These are phyloP conservation scores for Alternaria ventricosa DNA, from an alignment of 2,329 filamentous ascomycete genomes.

Conservation along the genomic window DNA sequence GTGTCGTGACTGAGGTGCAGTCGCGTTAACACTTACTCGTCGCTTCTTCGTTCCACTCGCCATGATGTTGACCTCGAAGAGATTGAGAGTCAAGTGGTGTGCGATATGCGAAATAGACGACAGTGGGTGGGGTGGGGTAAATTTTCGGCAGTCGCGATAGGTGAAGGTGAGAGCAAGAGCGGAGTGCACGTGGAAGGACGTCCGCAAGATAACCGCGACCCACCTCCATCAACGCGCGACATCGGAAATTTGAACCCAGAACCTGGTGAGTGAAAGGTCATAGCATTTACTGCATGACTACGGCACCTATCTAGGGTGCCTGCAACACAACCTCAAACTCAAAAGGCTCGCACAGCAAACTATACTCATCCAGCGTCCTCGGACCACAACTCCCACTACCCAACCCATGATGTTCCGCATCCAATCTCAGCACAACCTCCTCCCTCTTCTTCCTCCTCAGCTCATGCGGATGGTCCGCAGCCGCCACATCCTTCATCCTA, in stretches of 20 bases:
- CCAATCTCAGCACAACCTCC: conserved; percentile 64
- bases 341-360: conserved; percentile 46
- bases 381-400: conserved; percentile 69
- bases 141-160: no score
- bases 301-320: not conserved
- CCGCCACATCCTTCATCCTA: conserved; percentile 60
- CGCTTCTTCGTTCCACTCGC: conserved; percentile 8
- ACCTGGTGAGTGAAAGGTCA: no score
- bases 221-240: no score
- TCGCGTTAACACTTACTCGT: not conserved
- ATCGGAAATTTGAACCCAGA: no score
- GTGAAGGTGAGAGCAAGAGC: no score
- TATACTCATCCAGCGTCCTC: conserved; percentile 53
- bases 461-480: conserved; percentile 69
- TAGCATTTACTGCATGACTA: no score
- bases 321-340: conserved; percentile 45
- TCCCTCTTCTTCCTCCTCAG: conserved; percentile 61
- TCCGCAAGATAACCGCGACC: no score
- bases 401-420: conserved; percentile 68
- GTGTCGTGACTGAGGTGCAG: no score
- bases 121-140: no score
- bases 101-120: no score
- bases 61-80: conserved; percentile 2
- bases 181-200: no score
- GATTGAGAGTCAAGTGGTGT: no score